These are phyloP conservation scores for Sugiyamaella japonica DNA, from an alignment of 1,139 yeast species.

Conservation along the genomic window DNA sequence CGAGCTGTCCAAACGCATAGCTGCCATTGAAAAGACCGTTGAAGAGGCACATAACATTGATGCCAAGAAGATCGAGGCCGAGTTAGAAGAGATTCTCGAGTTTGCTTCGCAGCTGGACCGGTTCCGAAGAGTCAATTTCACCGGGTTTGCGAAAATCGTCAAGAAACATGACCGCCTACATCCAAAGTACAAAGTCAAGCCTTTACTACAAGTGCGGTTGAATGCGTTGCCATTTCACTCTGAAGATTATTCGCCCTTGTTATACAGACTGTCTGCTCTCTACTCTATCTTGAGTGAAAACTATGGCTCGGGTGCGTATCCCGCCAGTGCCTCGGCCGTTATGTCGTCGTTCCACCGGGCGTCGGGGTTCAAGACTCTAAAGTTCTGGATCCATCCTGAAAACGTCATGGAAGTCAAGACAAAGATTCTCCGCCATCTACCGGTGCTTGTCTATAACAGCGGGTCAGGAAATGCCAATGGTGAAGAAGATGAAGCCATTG, in stretches of 20 bases:
- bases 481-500: slow-evolving; percentile 46
- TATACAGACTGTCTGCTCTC: slow-evolving; percentile 77
- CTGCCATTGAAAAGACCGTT: slow-evolving; percentile 54
- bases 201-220: slow-evolving; percentile 82
- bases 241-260: slow-evolving; percentile 90
- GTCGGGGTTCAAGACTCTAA: slow-evolving; percentile 70
- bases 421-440: slow-evolving; percentile 86
- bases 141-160: slow-evolving; percentile 92
- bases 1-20: slow-evolving; percentile 63
- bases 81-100: slow-evolving; percentile 70
- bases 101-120: slow-evolving; percentile 84
- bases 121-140: slow-evolving; percentile 86
- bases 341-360: slow-evolving; percentile 43
- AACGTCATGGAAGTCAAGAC: slow-evolving; percentile 97
- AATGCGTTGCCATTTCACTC: slow-evolving; percentile 87
- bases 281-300: slow-evolving; percentile 81
- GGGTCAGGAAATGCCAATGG: slow-evolving; percentile 42
- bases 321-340: slow-evolving; percentile 35
- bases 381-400: slow-evolving; percentile 96
- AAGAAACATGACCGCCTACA: slow-evolving; percentile 94
- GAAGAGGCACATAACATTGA: slow-evolving; percentile 47
- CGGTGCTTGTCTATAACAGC: slow-evolving; percentile 73
- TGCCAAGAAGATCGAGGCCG: slow-evolving; percentile 56
- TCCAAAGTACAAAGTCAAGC: slow-evolving; percentile 80
- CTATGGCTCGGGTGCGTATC: slow-evolving; percentile 33